Percentiles rank a stretch among this genome's conserved stretches.
Evolutionary conservation across 2,329 filamentous ascomycete genomes (phyloP).

Genomic region (Arthrobotrys sphaeroides): DNA sequence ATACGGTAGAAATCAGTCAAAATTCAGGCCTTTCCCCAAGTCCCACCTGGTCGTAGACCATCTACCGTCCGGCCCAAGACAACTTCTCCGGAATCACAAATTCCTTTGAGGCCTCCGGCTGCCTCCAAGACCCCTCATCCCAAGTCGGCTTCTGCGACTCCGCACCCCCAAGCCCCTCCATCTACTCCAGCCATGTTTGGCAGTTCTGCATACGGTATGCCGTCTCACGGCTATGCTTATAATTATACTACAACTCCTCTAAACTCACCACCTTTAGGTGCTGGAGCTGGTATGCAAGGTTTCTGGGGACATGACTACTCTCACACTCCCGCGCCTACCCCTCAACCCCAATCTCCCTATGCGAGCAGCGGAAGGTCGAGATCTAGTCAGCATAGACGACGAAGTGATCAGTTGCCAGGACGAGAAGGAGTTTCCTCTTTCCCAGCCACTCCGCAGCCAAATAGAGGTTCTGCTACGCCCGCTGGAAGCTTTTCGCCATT

Average conservation of each 20-base stretch:
- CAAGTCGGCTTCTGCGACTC: conserved; percentile 53
- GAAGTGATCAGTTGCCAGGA: conserved; percentile 52
- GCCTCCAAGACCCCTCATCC: conserved; percentile 53
- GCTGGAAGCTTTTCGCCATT: conserved; percentile 50
- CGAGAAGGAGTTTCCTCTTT: conserved; percentile 49
- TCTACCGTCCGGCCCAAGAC: conserved; percentile 53
- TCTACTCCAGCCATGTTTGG: conserved; percentile 49
- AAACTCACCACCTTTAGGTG: conserved; percentile 54
- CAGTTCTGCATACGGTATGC: conserved; percentile 54
- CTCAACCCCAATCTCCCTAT: conserved; percentile 52
- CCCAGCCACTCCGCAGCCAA: conserved; percentile 50
- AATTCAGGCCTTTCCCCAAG: conserved; percentile 53
- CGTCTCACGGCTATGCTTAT: conserved; percentile 54
- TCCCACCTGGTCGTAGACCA: conserved; percentile 53
- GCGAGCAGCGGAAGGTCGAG: conserved; percentile 44
- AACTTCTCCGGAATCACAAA: conserved; percentile 53
- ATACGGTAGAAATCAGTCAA: conserved; percentile 53
- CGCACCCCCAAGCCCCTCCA: conserved; percentile 46
- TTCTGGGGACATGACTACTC: conserved; percentile 50
- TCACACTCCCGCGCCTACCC: conserved; percentile 53
- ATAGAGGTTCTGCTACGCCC: conserved; percentile 45
- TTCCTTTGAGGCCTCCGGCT: conserved; percentile 49
- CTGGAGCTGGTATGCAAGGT: conserved; percentile 54
- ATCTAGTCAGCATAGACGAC: conserved; percentile 42
- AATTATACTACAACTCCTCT: conserved; percentile 53